Evolutionary conservation across 2,329 filamentous ascomycete species (phyloP).

Genomic region (Aspergillus phoenicis): DNA sequence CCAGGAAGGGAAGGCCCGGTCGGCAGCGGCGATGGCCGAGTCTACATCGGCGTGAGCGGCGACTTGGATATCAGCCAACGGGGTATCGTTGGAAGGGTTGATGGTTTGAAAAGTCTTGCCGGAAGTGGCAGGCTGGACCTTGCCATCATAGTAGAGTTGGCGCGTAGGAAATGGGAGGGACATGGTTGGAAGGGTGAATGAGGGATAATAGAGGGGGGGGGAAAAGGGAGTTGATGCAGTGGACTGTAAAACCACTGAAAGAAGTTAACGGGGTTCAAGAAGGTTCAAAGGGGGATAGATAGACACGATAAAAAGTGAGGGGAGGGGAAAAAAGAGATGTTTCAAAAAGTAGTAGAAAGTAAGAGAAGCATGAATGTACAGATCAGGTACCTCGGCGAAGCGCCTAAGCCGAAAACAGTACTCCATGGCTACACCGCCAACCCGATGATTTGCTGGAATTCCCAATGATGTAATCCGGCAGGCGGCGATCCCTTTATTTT

Average conservation of each 20-base stretch:
- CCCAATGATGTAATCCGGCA: conserved; percentile 4
- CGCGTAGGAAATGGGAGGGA: conserved; percentile 51
- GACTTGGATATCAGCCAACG: conserved; percentile 71
- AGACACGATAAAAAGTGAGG: not conserved
- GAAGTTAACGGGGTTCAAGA: conserved; percentile 3
- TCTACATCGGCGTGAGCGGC: conserved; percentile 70
- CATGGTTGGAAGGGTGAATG: conserved; percentile 25
- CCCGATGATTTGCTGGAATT: conserved; percentile 2
- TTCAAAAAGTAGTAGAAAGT: not conserved
- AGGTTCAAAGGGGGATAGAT: too few species aligned
- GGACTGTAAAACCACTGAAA: not conserved
- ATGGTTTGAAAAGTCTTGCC: conserved; percentile 69
- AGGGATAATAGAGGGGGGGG: conserved; percentile 17
- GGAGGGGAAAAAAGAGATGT: not conserved
- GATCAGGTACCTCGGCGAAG: not conserved
- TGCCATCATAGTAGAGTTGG: conserved; percentile 76
- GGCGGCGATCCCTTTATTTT: conserved; percentile 5
- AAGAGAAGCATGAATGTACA: not conserved
- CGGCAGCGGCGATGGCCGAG: conserved; percentile 70
- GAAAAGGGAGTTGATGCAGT: not conserved
- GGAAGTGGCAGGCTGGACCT: conserved; percentile 62
- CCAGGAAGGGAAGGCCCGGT: conserved; percentile 73
- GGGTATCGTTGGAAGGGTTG: conserved; percentile 70
- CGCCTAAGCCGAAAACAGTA: not conserved
- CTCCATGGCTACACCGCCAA: conserved; percentile 12